These are phyloP conservation scores for Termitomyces sp. DNA, from an alignment of 768 basidiomycete genomes.

Conservation along the genomic window DNA sequence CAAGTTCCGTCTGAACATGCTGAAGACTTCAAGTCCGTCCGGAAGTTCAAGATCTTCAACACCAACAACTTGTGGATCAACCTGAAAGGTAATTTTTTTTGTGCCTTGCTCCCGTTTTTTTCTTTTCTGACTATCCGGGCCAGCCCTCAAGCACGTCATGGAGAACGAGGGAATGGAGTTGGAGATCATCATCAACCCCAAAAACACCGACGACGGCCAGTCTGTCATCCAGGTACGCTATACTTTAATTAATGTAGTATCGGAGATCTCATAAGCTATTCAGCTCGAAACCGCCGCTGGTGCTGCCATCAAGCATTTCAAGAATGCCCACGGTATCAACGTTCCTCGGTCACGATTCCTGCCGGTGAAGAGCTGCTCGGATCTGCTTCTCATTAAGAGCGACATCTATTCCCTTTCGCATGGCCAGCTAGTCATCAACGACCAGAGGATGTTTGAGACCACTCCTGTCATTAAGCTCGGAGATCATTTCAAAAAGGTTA, in stretches of 20 bases:
- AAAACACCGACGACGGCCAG: slow-evolving; percentile 81
- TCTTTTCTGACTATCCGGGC: neutral
- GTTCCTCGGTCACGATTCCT: slow-evolving; percentile 94
- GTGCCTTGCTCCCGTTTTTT: neutral
- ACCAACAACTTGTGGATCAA: slow-evolving; percentile 82
- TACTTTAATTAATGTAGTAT: neutral
- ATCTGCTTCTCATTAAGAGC: slow-evolving; percentile 84
- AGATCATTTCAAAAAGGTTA: slow-evolving; percentile 93
- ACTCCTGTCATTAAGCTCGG: slow-evolving; percentile 97
- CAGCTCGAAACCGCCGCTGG: slow-evolving; percentile 89
- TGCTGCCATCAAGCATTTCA: slow-evolving; percentile 92
- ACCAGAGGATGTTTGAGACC: slow-evolving; percentile 74
- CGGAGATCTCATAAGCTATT: neutral
- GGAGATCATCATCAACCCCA: slow-evolving; percentile 93
- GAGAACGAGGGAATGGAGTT: slow-evolving; percentile 81
- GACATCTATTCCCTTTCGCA: slow-evolving; percentile 90
- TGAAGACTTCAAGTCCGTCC: slow-evolving; percentile 89
- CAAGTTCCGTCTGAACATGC: slow-evolving; percentile 92
- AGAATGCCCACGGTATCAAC: slow-evolving; percentile 88
- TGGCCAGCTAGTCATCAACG: slow-evolving; percentile 83
- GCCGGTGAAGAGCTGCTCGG: slow-evolving; percentile 85
- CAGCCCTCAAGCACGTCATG: slow-evolving; percentile 89
- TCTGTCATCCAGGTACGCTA: slow-evolving; percentile 69
- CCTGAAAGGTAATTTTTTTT: slow-evolving; percentile 51
- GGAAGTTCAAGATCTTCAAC: slow-evolving; percentile 94